Evolutionary conservation across 805 yeast genomes (phyloP).

Genomic region (Candida tibetensis): DNA sequence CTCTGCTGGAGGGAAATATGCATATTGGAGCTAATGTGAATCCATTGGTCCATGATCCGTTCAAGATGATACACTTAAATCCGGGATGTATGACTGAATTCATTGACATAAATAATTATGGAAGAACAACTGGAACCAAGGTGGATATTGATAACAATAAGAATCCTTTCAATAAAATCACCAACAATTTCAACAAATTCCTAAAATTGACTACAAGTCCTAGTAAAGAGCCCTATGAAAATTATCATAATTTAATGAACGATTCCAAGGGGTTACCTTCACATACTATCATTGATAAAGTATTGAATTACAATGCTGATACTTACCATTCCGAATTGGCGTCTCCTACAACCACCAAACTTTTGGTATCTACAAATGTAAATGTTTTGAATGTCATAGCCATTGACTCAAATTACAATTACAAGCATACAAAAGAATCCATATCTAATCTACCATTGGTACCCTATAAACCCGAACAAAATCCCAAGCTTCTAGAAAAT

Average conservation of each 20-base stretch:
- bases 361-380: slow-evolving; percentile 48
- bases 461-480: slow-evolving; percentile 18
- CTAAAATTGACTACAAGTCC: slow-evolving; percentile 12
- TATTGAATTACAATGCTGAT: slow-evolving; percentile 16
- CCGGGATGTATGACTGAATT: slow-evolving; percentile 47
- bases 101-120: slow-evolving; percentile 10
- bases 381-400: slow-evolving; percentile 48
- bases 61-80: slow-evolving; percentile 48
- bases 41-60: slow-evolving; percentile 53
- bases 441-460: slow-evolving; percentile 20
- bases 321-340: slow-evolving; percentile 26
- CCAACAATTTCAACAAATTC: slow-evolving; percentile 30
- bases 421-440: slow-evolving; percentile 18
- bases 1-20: slow-evolving; percentile 40
- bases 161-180: slow-evolving; percentile 29
- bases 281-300: slow-evolving; percentile 3
- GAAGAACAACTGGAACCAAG: background rate
- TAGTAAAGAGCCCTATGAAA: background rate
- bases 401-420: slow-evolving; percentile 27
- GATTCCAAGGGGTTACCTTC: slow-evolving; percentile 2
- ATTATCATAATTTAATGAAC: background rate
- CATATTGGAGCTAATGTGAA: slow-evolving; percentile 54
- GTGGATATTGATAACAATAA: slow-evolving; percentile 1
- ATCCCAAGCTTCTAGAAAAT: slow-evolving; percentile 1
- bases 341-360: slow-evolving; percentile 26